phyloP scores from a whole-genome alignment of 2,329 filamentous ascomycete species.

The Zopfia rhizophila region DNA sequence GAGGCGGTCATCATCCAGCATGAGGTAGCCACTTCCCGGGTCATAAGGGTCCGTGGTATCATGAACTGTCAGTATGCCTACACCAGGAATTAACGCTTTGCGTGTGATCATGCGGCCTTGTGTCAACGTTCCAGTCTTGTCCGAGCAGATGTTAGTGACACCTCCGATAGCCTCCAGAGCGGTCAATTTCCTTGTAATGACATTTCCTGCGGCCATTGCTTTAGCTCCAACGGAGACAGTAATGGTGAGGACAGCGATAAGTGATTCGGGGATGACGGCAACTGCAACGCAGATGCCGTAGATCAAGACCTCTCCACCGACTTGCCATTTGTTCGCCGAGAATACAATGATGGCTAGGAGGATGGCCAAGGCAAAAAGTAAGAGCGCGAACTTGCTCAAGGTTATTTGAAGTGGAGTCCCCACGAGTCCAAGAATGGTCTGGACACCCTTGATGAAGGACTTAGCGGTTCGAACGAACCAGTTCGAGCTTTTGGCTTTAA shows the following conservation, averaged over 20 bases:
- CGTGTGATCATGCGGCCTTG: slow-evolving; percentile 54
- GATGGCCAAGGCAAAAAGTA: slow-evolving; percentile 80
- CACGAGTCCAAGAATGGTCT: slow-evolving; percentile 71
- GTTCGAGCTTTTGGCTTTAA: slow-evolving; percentile 60
- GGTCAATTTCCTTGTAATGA: slow-evolving; percentile 52
- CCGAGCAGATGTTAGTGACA: slow-evolving; percentile 55
- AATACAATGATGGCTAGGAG: slow-evolving; percentile 76
- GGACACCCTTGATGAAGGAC: slow-evolving; percentile 50
- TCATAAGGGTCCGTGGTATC: slow-evolving; percentile 49
- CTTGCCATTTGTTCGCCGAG: slow-evolving; percentile 65
- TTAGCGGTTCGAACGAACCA: slow-evolving; percentile 38
- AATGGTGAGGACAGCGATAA: slow-evolving; percentile 74
- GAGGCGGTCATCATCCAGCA: slow-evolving; percentile 39
- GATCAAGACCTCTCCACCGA: slow-evolving; percentile 57
- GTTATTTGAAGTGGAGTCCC: slow-evolving; percentile 88
- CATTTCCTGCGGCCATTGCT: slow-evolving; percentile 53
- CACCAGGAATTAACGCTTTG: slow-evolving; percentile 49
- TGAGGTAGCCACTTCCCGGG: slow-evolving; percentile 46
- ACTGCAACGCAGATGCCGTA: slow-evolving; percentile 61
- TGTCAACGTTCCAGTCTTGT: slow-evolving; percentile 54
- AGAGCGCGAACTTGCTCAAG: slow-evolving; percentile 83
- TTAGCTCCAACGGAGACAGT: slow-evolving; percentile 64
- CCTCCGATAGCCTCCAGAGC: slow-evolving; percentile 54
- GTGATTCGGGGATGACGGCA: slow-evolving; percentile 60
- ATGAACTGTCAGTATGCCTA: slow-evolving; percentile 45